Base-by-base conservation (phyloP, 306 rosid species). In the Gastrolobium bilobum region DNA sequence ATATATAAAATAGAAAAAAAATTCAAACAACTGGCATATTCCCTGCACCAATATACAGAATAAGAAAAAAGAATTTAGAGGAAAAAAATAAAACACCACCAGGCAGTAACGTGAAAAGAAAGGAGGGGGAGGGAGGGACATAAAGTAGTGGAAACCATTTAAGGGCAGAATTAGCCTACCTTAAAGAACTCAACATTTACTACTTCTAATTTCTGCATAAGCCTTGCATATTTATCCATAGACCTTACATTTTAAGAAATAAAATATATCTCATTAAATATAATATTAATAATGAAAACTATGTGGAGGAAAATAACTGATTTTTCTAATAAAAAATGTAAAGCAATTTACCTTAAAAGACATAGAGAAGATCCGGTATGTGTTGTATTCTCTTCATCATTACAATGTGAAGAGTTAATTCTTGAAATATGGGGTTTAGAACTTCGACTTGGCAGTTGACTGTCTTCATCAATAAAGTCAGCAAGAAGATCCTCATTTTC, bases 401-500 rank as follows among this genome's bases (percentile, higher is more conserved):
- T 88, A 84, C 82, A 87, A 70, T 82, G 69, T 59, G 88, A 71
- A 58, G 86, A 83, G 66, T 83, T 61, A 63, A 56, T 88, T 87
- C 84, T 86, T 46, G 87, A 67, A 76, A 11, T 86, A 80, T 65
- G 58, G 40, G 93, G 88, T 77, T 84, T 90, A 1, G 90, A 90
- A 89, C 85, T 86, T 74, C 99, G 86, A 87, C 99, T 96, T 13
- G 99, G 99, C 47, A 96, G 92, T 83, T 96, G 99, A 88, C 98
- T 96, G 79, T 96, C 99, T 87, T 96, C 99, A 82, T 96, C 99
- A 60, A 96, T 96, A 65, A 96, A 96, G 83, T 96, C 99, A n/a
- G 99, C 99, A 76, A 93, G 91, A 88, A 96, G 98, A 85, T 96
- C 98, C 86, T 96, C 99, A 82, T 90, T 84, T 88, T 96, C 99